Evolutionary conservation across 805 yeast genomes (phyloP), one percentile per base, ranked within the genome.

Genomic region (Candida tallmaniae): DNA sequence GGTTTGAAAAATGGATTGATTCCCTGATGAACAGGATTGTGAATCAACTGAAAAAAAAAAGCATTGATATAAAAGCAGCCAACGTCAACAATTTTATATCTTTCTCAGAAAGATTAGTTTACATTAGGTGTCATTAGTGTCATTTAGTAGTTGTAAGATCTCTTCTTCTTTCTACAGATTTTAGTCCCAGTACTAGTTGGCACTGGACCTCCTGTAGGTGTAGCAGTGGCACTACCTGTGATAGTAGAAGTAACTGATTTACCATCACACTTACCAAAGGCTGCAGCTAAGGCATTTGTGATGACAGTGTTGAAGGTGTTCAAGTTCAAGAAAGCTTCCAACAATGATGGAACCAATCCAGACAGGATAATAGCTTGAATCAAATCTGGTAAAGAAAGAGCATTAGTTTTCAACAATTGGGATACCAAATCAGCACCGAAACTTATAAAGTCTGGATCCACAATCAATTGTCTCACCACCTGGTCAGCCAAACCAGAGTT

Each of bases 221-320:
- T 35, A 6, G 49, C 27, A n/a, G 46, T 37, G 22, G 47, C 34
- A 14, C 48, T 31, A 8, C 51, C 41, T 14, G 52, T 48, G 13
- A 59, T 45, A 31, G 63, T 46, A 8, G 56, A 40, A 21, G 52
- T 38, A 33, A 52, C 48, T 10, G 59, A 42, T 10, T 56, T 36
- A 29, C 54, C 55, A 15, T 51, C 58, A 57, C 72, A 65, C 30
- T 61, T 42, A 39, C 61, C 60, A 36, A 55, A 51, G 16, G 66
- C 68, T 36, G 69, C 70, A 40, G 66, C 66, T 49, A 65, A 62
- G 18, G 70, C 67, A 35, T 58, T 65, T 42, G 59, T 59, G 32
- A 62, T 54, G 36, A 64, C 60, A n/a, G 65, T 52, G 49, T 60
- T 53, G 45, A 65, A 60, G 13, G 68, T 64, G 12, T 43, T 47